Evolutionary conservation across 75 land plant species (phyloP).

Genomic region (Azolla pinnata): DNA sequence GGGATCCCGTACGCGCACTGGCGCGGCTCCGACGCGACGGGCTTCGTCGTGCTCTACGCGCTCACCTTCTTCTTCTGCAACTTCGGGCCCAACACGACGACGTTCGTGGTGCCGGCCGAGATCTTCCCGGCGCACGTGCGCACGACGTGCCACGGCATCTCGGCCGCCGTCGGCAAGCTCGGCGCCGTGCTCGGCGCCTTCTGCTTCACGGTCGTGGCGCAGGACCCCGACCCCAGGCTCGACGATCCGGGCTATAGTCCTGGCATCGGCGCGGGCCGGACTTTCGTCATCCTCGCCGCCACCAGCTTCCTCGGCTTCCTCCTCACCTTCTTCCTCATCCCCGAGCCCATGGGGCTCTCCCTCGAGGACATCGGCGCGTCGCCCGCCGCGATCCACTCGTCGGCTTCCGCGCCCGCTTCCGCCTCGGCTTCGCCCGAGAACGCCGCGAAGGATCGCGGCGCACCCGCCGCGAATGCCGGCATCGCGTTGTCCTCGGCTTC

Average conservation of each 20-base stretch:
- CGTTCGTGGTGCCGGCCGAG: conserved; percentile 64
- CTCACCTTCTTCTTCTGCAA: conserved; percentile 67
- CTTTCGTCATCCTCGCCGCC: conserved; percentile 13
- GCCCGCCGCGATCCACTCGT: no score
- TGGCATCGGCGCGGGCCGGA: conserved; percentile 16
- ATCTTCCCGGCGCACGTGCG: conserved; percentile 34
- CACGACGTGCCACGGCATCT: conserved; percentile 28
- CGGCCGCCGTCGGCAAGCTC: conserved; percentile 17
- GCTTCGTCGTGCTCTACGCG: conserved; percentile 24
- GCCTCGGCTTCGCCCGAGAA: no score
- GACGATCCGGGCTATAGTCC: conserved; percentile 14
- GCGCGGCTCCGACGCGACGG: conserved; percentile 12
- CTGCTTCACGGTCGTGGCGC: conserved; percentile 18
- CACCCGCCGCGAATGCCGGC: no score
- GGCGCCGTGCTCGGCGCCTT: conserved; percentile 25
- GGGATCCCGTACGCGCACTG: conserved; percentile 35
- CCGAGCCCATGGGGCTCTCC: conserved; percentile 24
- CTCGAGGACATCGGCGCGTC: conserved; percentile 27
- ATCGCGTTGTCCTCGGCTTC: no score
- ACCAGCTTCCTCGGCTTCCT: conserved; percentile 15
- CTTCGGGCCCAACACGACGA: conserved; percentile 72
- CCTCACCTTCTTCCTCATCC: conserved; percentile 17
- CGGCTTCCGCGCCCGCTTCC: no score
- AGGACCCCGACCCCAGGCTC: conserved; percentile 10
- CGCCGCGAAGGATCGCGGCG: no score